Percentiles rank a stretch among this genome's conserved stretches.
These are phyloP conservation scores for Plasmopara muralis DNA, from an alignment of 352 stramenopile species.

Conservation along the genomic window DNA sequence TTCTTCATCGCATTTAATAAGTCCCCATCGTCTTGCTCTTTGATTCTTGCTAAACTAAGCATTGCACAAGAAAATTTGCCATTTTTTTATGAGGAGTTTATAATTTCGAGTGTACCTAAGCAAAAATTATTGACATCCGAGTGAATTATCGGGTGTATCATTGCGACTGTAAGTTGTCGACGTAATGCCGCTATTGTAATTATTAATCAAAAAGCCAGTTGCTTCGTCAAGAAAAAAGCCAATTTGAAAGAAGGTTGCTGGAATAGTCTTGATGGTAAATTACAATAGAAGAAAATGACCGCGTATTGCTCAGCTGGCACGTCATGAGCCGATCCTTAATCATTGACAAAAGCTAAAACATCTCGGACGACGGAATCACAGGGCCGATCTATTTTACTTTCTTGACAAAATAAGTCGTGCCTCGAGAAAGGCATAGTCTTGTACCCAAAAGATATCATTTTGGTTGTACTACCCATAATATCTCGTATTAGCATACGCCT, in stretches of 20 bases:
- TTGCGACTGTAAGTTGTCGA: too few relatives aligned
- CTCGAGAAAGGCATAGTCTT: slow-evolving; percentile 97
- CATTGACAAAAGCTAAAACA: slow-evolving; percentile 94
- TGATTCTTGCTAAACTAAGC: too few relatives aligned
- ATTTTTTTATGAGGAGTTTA: too few relatives aligned
- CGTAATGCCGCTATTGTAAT: too few relatives aligned
- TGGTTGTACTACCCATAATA: slow-evolving; percentile 67
- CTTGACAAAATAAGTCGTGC: slow-evolving; percentile 94
- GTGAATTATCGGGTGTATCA: too few relatives aligned
- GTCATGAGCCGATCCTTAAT: slow-evolving; percentile 85
- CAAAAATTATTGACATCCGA: too few relatives aligned
- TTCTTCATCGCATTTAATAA: too few relatives aligned
- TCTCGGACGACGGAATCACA: slow-evolving; percentile 96
- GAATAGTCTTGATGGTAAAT: too few relatives aligned
- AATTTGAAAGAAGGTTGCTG: slow-evolving; percentile 76
- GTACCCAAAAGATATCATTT: slow-evolving; percentile 95
- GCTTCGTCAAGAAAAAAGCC: slow-evolving; percentile 33
- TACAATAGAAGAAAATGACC: slow-evolving; percentile 87
- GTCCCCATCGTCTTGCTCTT: too few relatives aligned
- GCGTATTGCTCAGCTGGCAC: slow-evolving; percentile 90
- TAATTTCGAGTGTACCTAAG: too few relatives aligned
- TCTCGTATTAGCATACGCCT: slow-evolving; percentile 88
- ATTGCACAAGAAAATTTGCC: too few relatives aligned
- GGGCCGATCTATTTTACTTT: slow-evolving; percentile 97
- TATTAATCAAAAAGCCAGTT: too few relatives aligned